A percentile compares a stretch with the other conserved stretches of the same genome.
Conservation (phyloP, 2,329 filamentous ascomycete species). For the Escovopsis sp. region DNA sequence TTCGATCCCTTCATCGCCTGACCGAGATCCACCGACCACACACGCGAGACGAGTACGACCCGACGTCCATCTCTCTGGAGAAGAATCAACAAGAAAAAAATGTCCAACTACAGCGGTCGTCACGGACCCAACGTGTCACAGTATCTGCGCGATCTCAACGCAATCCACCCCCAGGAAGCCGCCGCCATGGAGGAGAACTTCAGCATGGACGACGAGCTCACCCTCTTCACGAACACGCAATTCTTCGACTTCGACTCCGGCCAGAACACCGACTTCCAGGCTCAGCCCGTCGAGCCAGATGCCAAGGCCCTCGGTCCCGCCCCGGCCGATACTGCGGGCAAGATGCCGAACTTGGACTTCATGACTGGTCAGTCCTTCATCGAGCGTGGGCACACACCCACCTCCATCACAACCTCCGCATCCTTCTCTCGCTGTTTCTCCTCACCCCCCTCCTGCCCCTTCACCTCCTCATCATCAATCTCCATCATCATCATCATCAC, state of each 20-base stretch:
- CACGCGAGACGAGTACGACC: too few species aligned
- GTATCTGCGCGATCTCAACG: conserved; percentile 74
- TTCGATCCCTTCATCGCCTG: too few species aligned
- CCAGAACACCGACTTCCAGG: conserved; percentile 42
- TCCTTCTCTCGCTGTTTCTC: neutral
- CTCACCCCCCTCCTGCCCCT: too few species aligned
- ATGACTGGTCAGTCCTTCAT: conserved; percentile 28
- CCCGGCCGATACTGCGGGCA: conserved; percentile 24
- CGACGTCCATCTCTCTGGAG: too few species aligned
- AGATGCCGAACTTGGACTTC: conserved; percentile 34
- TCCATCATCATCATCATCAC: too few species aligned
- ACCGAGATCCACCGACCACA: too few species aligned
- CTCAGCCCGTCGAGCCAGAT: conserved; percentile 30
- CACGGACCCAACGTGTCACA: conserved; percentile 77
- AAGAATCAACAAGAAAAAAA: conserved; percentile 18
- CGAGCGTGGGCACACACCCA: too few species aligned
- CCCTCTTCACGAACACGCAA: conserved; percentile 67
- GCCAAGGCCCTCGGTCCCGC: conserved; percentile 19
- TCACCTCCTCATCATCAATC: too few species aligned
- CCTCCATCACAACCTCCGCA: neutral
- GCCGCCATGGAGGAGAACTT: conserved; percentile 37
- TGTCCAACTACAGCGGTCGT: conserved; percentile 63
- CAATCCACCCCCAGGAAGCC: conserved; percentile 41
- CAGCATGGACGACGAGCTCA: conserved; percentile 55
- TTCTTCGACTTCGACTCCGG: conserved; percentile 66